phyloP scores from a whole-genome alignment of 495 filamentous ascomycete species.

The Daldinia caldariorum region DNA sequence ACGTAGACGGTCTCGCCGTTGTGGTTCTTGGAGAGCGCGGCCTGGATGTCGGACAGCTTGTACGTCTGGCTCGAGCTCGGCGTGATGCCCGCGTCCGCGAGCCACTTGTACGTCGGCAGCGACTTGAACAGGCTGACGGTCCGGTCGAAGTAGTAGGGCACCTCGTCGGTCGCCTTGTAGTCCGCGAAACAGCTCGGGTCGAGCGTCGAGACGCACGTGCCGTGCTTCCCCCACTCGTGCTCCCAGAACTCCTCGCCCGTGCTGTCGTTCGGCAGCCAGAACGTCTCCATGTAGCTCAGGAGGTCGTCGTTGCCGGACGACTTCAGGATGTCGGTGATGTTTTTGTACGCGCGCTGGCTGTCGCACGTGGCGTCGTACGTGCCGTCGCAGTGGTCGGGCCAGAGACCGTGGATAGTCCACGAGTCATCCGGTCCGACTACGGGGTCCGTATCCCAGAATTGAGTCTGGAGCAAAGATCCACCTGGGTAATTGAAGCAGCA shows the following conservation, averaged over 20 bases:
- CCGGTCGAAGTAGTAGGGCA: conserved; percentile 64
- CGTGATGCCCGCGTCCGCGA: conserved; percentile 70
- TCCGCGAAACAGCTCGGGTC: conserved; percentile 72
- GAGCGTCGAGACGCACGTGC: conserved; percentile 72
- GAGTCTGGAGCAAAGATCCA: conserved; percentile 77
- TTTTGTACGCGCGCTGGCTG: conserved; percentile 67
- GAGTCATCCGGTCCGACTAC: conserved; percentile 73
- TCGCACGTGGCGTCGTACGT: conserved; percentile 77
- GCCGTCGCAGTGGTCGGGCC: conserved; percentile 84
- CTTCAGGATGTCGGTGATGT: conserved; percentile 63
- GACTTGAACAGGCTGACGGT: conserved; percentile 67
- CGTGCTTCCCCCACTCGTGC: conserved; percentile 88
- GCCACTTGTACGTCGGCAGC: conserved; percentile 60
- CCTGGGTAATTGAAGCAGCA: conserved; percentile 86
- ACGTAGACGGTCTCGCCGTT: conserved; percentile 71
- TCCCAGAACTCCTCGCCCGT: conserved; percentile 75
- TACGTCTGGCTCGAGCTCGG: conserved; percentile 70
- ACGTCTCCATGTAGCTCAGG: conserved; percentile 74
- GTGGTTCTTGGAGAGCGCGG: conserved; percentile 62
- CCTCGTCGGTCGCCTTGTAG: conserved; percentile 66
- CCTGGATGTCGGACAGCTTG: conserved; percentile 66
- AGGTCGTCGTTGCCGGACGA: conserved; percentile 48
- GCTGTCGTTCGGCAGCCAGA: conserved; percentile 68
- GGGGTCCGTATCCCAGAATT: conserved; percentile 84
- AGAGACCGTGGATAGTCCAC: conserved; percentile 88